phyloP scores from a whole-genome alignment of 2,329 filamentous ascomycete genomes.

The Penicillium sp. region DNA sequence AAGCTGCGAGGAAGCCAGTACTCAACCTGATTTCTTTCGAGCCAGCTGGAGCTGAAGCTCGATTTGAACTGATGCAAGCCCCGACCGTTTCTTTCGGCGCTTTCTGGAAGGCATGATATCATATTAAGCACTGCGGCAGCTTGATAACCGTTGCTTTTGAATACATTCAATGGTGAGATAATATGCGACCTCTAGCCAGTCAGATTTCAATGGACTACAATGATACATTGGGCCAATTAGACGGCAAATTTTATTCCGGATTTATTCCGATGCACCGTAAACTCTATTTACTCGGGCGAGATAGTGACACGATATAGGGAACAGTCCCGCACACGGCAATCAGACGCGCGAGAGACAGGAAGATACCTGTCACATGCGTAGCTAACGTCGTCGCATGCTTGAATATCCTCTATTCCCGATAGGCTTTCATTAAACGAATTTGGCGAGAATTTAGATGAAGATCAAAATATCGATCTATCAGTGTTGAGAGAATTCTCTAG shows the following conservation, averaged over 20 bases:
- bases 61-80: background rate
- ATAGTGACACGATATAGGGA: background rate
- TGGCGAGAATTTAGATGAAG: no score
- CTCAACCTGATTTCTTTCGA: background rate
- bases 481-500: no score
- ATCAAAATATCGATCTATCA: no score
- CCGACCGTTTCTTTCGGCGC: no score
- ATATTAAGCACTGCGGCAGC: no score
- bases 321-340: background rate
- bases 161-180: background rate
- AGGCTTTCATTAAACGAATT: no score
- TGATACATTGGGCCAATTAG: background rate
- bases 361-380: background rate
- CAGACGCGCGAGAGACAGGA: background rate
- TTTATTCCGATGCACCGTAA: background rate
- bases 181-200: background rate
- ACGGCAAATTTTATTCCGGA: background rate
- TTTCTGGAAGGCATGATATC: no score
- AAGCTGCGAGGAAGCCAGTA: background rate
- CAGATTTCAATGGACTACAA: background rate
- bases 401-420: background rate
- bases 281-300: slow-evolving; percentile 1
- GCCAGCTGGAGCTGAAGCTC: background rate
- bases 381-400: background rate
- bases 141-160: no score